Conservation (phyloP, 2,329 filamentous ascomycete species). For the Penicillium freii region DNA sequence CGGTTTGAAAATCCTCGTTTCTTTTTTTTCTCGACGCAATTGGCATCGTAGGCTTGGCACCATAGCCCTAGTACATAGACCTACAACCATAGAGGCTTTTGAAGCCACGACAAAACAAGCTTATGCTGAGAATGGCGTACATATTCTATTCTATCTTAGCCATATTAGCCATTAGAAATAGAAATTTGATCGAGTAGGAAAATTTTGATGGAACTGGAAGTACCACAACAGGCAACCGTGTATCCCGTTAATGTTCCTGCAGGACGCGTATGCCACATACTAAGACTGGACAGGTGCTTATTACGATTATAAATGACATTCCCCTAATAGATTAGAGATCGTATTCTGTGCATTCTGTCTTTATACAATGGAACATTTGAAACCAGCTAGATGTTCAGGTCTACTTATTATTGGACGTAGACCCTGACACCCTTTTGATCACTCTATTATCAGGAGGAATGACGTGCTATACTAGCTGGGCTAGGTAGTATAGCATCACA, state of each 20-base stretch:
- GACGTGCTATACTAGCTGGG: background rate
- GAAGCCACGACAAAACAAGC: background rate
- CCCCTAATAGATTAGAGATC: background rate
- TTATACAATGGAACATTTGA: background rate
- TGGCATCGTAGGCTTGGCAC: conserved; percentile 15
- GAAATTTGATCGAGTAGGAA: background rate
- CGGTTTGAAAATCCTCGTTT: background rate
- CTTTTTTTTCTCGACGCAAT: conserved; percentile 15
- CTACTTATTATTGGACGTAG: no score
- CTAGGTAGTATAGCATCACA: background rate
- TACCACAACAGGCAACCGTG: conserved; percentile 12
- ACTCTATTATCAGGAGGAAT: conserved; percentile 3
- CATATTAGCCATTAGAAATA: background rate
- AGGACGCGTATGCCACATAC: conserved; percentile 18
- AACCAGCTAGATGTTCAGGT: background rate
- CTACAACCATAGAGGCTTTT: background rate
- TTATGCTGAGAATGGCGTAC: background rate
- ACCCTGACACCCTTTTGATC: background rate
- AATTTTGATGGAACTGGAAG: background rate
- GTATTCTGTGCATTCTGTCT: background rate
- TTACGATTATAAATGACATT: background rate
- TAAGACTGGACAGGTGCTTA: background rate
- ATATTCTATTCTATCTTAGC: background rate
- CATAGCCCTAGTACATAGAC: background rate
- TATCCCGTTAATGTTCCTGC: conserved; percentile 15